A percentile compares a stretch with the other conserved stretches of the same genome.
These are phyloP conservation scores for Eudorina sp. DNA, from an alignment of 139 green algal genomes.

Conservation along the genomic window DNA sequence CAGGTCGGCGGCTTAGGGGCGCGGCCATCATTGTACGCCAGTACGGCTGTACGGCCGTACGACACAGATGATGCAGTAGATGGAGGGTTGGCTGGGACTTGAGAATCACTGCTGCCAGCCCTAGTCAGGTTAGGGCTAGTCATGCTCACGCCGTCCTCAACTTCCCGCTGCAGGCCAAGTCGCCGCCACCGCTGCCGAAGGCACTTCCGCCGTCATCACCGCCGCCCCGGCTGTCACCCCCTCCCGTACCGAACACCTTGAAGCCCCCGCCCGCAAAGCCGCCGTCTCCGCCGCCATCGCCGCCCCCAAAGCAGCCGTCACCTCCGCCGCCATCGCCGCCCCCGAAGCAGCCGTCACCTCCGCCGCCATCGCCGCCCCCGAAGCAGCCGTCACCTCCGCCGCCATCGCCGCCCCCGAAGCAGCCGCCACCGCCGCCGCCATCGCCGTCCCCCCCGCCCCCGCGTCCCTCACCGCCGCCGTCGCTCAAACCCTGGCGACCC, in stretches of 20 bases:
- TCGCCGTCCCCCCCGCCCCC: neutral
- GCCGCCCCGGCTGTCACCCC: neutral
- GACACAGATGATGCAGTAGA: too few species aligned
- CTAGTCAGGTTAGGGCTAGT: too few species aligned
- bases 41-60: too few species aligned
- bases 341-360: neutral
- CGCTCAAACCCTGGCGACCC: conserved; percentile 3
- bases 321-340: neutral
- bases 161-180: neutral
- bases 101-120: too few species aligned
- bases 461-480: neutral
- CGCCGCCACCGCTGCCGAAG: neutral
- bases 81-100: too few species aligned
- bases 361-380: neutral
- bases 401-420: neutral
- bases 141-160: too few species aligned
- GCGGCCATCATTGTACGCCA: too few species aligned
- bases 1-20: too few species aligned
- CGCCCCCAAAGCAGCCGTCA: neutral
- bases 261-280: neutral
- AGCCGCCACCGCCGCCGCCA: neutral
- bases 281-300: neutral
- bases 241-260: neutral
- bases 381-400: neutral
- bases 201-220: neutral